Percentiles rank a stretch among this genome's conserved stretches.
Evolutionary conservation across 306 rosid genomes (phyloP).

Genomic region (Vicia faba): DNA sequence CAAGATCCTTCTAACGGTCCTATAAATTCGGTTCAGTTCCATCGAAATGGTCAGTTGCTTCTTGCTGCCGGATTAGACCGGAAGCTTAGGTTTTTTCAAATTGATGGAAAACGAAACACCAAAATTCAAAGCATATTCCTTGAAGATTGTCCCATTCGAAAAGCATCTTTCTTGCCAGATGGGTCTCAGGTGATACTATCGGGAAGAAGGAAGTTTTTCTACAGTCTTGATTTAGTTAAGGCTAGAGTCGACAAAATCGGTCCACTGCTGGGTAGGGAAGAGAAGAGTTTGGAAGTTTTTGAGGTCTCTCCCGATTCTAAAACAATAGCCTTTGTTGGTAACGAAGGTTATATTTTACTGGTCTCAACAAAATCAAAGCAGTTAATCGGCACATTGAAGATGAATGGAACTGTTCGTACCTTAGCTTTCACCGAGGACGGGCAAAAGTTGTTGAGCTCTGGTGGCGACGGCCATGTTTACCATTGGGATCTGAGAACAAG

Average conservation of each 20-base stretch:
- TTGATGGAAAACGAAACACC: constrained; percentile 90
- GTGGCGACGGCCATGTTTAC: constrained; percentile 91
- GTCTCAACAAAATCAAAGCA: constrained; percentile 38
- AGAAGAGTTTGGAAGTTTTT: constrained; percentile 86
- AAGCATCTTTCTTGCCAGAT: constrained; percentile 82
- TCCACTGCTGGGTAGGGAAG: constrained; percentile 93
- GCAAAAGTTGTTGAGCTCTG: constrained; percentile 66
- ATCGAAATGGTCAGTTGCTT: constrained; percentile 78
- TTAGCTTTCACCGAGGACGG: constrained; percentile 83
- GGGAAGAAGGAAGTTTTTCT: constrained; percentile 82
- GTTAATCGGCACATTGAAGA: not conserved
- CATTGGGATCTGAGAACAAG: constrained; percentile 92
- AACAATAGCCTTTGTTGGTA: constrained; percentile 77
- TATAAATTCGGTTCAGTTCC: constrained; percentile 82
- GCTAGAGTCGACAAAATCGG: constrained; percentile 78
- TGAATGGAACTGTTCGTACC: constrained; percentile 75
- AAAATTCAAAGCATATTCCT: constrained; percentile 87
- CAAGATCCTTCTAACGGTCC: constrained; percentile 74
- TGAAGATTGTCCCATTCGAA: constrained; percentile 75
- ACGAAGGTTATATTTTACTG: constrained; percentile 89
- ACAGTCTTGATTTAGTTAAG: constrained; percentile 78
- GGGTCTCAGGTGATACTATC: constrained; percentile 86
- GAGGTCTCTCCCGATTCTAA: constrained; percentile 89
- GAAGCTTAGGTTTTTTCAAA: constrained; percentile 77
- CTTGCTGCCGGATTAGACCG: constrained; percentile 83